A percentile compares a stretch with the other conserved stretches of the same genome.
Evolutionary conservation across 2,329 filamentous ascomycete genomes (phyloP).

Genomic region (Fusarium siculi): DNA sequence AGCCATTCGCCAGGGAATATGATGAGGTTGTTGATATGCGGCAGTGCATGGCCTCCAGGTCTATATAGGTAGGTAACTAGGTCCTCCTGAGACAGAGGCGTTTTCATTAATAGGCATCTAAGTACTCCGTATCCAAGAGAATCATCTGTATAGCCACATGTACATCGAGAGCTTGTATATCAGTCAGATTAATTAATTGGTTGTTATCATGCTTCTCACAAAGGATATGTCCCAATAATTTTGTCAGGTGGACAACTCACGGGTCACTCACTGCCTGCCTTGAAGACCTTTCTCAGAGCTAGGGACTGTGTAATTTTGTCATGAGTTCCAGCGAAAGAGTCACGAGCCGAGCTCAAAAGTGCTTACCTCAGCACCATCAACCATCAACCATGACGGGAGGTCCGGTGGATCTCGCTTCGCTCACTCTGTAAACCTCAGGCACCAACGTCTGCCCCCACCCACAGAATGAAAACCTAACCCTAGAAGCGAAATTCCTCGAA

Average conservation of each 20-base stretch:
- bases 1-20: background rate
- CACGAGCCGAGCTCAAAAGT: slow-evolving; percentile 1
- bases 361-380: slow-evolving; percentile 16
- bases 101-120: background rate
- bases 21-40: background rate
- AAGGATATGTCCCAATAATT: background rate
- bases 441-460: slow-evolving; percentile 23
- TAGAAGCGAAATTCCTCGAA: slow-evolving; percentile 36
- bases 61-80: background rate
- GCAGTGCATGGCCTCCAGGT: background rate
- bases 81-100: slow-evolving; percentile 18
- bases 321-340: slow-evolving; percentile 8
- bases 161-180: background rate
- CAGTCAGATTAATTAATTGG: background rate
- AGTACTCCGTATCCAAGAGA: background rate
- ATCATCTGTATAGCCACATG: background rate
- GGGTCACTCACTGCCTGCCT: background rate
- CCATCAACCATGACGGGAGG: background rate
- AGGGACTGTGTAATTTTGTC: slow-evolving; percentile 29
- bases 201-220: background rate
- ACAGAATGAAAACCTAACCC: slow-evolving; percentile 52
- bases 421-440: slow-evolving; percentile 28
- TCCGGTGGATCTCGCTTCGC: background rate
- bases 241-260: background rate
- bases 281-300: slow-evolving; percentile 1